Evolutionary conservation across 2,329 filamentous ascomycete species (phyloP), one percentile per base, ranked within the genome.

Genomic region (Orbilia javanica): DNA sequence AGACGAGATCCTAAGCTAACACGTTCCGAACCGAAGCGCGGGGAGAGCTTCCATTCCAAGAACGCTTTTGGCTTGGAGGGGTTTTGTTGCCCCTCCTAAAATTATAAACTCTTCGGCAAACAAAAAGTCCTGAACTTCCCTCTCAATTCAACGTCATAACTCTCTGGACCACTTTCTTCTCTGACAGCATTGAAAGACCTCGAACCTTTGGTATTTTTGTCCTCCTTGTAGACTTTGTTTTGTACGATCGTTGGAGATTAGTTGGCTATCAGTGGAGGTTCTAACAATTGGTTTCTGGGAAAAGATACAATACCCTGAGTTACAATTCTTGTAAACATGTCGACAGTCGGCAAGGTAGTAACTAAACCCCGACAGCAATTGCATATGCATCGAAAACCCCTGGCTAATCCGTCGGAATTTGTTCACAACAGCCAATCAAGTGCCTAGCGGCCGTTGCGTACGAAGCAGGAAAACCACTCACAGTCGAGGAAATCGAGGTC

Each of bases 401-500:
- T 65, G 20, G 60, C 70, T 73, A 6, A 68, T 20, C 29, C 20
- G 20, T 15, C 22, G 13, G 48, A 31, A 62, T 67, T 39, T 10
- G 15, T 55, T 20, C 42, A 48, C 80, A 63, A 80, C 82, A 97
- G 93, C 93, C 93, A 82, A 97, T 97, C 84, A 96, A 91, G 83
- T 97, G 94, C 90, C 95, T 96, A 91, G 96, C 96, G 81, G 96
- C 96, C 83, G 92, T 99, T 80, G 96, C 96, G 84, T 99, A 96
- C 96, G 95, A 94, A 86, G 94, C 96, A 57, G 94, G 92, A 84
- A 93, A 97, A 87, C 91, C 93, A 81, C 89, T 99, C 80, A 90
- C 88, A 82, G 89, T 98, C 81, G 96, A 99, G 86, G 93, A 97
- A 82, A 88, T 99, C 82, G 94, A 98, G 86, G 96, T 99, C 81